Conservation (phyloP, 73 alveolate species). For the Vitrella brassicaformis region DNA sequence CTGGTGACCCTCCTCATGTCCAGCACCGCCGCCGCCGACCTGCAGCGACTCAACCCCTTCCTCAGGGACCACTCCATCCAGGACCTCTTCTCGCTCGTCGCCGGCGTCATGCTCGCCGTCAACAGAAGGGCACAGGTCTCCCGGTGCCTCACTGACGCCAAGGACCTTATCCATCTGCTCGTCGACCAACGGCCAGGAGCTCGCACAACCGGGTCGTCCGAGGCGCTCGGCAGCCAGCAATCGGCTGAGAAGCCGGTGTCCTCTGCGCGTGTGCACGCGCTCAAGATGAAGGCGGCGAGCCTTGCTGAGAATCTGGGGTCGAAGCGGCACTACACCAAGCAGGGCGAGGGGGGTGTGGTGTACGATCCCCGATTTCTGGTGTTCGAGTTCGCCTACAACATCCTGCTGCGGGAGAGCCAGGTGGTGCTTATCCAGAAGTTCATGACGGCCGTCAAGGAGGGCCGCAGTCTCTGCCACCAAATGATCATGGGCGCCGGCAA, state of each 20-base stretch:
- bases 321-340: neutral
- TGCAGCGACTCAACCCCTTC: neutral
- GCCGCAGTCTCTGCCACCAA: slow-evolving; percentile 16
- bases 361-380: slow-evolving; percentile 16
- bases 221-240: no score
- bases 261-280: neutral
- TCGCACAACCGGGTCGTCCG: neutral
- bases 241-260: no score
- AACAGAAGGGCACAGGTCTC: neutral
- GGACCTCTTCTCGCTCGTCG: neutral
- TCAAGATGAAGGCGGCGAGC: neutral
- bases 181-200: neutral
- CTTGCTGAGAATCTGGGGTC: neutral
- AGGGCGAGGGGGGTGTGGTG: neutral
- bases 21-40: neutral
- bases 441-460: neutral
- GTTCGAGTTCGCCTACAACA: slow-evolving; percentile 27
- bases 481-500: slow-evolving; percentile 36
- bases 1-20: neutral
- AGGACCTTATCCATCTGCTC: neutral
- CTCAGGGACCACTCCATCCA: neutral
- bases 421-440: neutral
- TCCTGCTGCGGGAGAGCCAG: slow-evolving; percentile 12
- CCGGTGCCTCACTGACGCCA: neutral
- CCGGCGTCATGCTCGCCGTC: neutral